Evolutionary conservation across 1,284 basidiomycete genomes (phyloP), one percentile per base, ranked within the genome.

Genomic region (Trichosporon sp.): DNA sequence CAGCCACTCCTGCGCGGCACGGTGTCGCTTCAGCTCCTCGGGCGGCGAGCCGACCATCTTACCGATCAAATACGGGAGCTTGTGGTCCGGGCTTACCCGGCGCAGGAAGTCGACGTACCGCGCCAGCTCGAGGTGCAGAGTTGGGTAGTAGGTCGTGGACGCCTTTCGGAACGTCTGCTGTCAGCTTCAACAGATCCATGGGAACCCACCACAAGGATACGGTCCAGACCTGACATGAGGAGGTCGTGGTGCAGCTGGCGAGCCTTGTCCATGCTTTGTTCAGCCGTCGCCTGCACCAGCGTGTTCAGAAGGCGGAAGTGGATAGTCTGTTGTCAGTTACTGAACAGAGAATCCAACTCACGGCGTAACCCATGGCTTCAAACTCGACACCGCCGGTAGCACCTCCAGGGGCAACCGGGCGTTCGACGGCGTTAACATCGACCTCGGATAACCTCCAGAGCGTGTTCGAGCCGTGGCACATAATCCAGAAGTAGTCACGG

Each of bases 341-440:
- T 3, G n/a, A n/a, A n/a, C 5, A 1, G 25, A 5, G 21, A 32
- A n/a, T 9, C 38, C 11, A 44, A 85, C 91, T 75, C 78, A 95
- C 94, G 75, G 96, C 89, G 81, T 98, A 98, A 15, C 87, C 88
- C 90, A 98, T 97, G 0, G 96, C 96, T 82, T 99, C 96, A 79
- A 91, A 95, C 80, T 98, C 96, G 11, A 99, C 97, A 11, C 97
- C 96, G 8, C 96, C 97, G 0, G 97, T 98, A 89, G 98, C 98
- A 7, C 96, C 96, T 7, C 94, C 93, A 0, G 97, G 96, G 2
- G 97, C 96, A 42, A 92, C 88, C 3, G 96, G 97, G 75, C 90
- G 91, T 82, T 95, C 93, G 3, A 95, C 92, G 67, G 88, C 88
- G 1, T 85, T 87, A 78, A 93, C 90, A 76, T 98, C 91, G 0